Evolutionary conservation across 2,329 filamentous ascomycete species (phyloP).

Genomic region (Fusarium sp.): DNA sequence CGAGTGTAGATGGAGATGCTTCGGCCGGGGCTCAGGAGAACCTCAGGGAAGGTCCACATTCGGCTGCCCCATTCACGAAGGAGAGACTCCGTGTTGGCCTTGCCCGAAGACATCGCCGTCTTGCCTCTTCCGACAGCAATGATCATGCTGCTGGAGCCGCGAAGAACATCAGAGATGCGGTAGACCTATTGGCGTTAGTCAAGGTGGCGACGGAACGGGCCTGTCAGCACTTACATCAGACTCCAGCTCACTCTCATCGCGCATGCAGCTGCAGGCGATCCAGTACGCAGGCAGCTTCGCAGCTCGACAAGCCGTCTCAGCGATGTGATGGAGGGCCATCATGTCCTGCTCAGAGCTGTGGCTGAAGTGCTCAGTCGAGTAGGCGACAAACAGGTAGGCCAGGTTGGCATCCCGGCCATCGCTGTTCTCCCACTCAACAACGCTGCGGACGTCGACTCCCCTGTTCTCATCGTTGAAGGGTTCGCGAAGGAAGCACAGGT

Average conservation of each 20-base stretch:
- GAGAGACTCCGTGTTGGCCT: conserved; percentile 36
- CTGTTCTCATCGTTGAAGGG: conserved; percentile 37
- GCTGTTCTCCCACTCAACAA: conserved; percentile 39
- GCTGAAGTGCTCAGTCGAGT: conserved; percentile 42
- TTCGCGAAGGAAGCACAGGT: conserved; percentile 42
- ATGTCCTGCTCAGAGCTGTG: conserved; percentile 39
- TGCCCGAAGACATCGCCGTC: conserved; percentile 13
- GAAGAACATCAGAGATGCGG: conserved; percentile 44
- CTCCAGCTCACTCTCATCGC: conserved; percentile 39
- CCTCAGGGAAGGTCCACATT: conserved; percentile 46
- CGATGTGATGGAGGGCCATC: conserved; percentile 42
- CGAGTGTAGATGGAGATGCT: conserved; percentile 42
- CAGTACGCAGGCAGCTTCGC: conserved; percentile 43
- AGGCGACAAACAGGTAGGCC: conserved; percentile 42
- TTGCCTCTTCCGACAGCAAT: conserved; percentile 41
- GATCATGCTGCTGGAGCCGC: conserved; percentile 39
- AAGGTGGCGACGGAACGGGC: neutral
- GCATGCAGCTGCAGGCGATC: conserved; percentile 44
- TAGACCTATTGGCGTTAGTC: conserved; percentile 35
- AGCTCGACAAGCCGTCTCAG: conserved; percentile 42
- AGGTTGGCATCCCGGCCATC: conserved; percentile 35
- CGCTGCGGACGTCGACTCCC: conserved; percentile 39
- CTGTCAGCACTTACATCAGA: conserved; percentile 31
- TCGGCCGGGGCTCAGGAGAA: conserved; percentile 42
- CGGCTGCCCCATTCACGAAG: conserved; percentile 44